Evolutionary conservation across 441 rosid genomes (phyloP), one percentile per base, ranked within the genome.

Genomic region (Pelargonium fulgidum): DNA sequence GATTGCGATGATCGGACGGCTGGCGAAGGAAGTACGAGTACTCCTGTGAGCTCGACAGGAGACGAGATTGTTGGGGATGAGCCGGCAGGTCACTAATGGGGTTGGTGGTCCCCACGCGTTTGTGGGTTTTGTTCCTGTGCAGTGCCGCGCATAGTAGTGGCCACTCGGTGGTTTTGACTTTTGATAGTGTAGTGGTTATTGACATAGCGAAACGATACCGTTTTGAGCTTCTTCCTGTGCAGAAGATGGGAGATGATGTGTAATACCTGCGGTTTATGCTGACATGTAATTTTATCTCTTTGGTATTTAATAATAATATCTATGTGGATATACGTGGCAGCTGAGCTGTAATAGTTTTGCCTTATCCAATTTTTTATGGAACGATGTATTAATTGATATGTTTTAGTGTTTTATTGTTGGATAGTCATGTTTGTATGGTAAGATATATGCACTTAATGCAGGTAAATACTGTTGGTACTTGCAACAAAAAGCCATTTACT

Each of bases 41-140:
- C 12, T 50, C 58, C 58, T n/a, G 17, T 50, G 58, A 50, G 58
- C 17, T n/a, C 58, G 58, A 50, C 58, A 50, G 17, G 58, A 50
- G 58, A n/a, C 4, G 58, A 50, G 17, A 13, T 50, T 50, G 58
- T 50, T n/a, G 19, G 58, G 58, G 14, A 50, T 50, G 58, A 50
- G 58, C 58, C 58, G 58, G 58, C 58, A 50, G 58, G 13, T 50
- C 17, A 50, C n/a, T 50, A 50, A 50, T 50, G 1, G 58, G 58
- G 3, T 50, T 3, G 36, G 36, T 29, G 36, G 36, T 29, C 36
- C 36, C 36, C 36, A 29, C 3, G 36, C 4, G 36, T 1, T 29
- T 1, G 36, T 29, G 19, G 19, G 13, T 50, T 50, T 50, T 50
- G 58, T 50, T 50, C 5, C 58, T 50, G 19, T 50, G 58, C 58